Percentiles rank a stretch among this genome's conserved stretches.
These are phyloP conservation scores for Udeniomyces megalosporus DNA, from an alignment of 768 basidiomycete genomes.

Conservation along the genomic window DNA sequence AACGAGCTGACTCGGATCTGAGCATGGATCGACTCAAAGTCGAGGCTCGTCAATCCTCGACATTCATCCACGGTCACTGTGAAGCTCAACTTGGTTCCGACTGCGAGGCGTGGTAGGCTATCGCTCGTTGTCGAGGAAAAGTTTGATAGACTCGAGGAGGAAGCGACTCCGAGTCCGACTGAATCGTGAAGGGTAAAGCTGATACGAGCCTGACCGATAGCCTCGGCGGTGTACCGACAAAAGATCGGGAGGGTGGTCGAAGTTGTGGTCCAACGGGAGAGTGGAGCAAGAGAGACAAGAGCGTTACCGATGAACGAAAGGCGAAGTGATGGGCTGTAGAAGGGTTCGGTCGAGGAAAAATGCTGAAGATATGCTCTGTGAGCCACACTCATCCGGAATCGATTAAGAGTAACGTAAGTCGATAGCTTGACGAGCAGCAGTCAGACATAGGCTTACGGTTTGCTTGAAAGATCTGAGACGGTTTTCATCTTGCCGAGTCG, in stretches of 20 bases:
- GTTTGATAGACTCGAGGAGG: conserved; percentile 36
- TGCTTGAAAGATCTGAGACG: conserved; percentile 70
- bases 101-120: conserved; percentile 45
- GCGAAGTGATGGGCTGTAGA: conserved; percentile 67
- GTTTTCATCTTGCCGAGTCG: conserved; percentile 89
- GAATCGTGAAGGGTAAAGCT: conserved; percentile 46
- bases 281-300: conserved; percentile 59
- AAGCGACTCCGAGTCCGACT: conserved; percentile 41
- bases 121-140: conserved; percentile 45
- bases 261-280: conserved; percentile 59
- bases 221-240: conserved; percentile 84
- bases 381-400: not conserved
- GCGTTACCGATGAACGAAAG: conserved; percentile 84
- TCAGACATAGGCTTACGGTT: conserved; percentile 38
- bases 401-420: not conserved
- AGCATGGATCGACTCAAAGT: conserved; percentile 69
- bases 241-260: conserved; percentile 71
- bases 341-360: conserved; percentile 83
- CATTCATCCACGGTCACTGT: conserved; percentile 71
- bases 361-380: conserved; percentile 61
- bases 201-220: conserved; percentile 83
- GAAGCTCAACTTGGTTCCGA: conserved; percentile 69
- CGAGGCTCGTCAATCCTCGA: conserved; percentile 74
- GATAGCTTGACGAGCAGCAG: not conserved
- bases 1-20: conserved; percentile 81